Percentiles rank a stretch among this genome's conserved stretches.
Evolutionary conservation across 331 rosid genomes (phyloP).

Genomic region (Pyrus hybrid): DNA sequence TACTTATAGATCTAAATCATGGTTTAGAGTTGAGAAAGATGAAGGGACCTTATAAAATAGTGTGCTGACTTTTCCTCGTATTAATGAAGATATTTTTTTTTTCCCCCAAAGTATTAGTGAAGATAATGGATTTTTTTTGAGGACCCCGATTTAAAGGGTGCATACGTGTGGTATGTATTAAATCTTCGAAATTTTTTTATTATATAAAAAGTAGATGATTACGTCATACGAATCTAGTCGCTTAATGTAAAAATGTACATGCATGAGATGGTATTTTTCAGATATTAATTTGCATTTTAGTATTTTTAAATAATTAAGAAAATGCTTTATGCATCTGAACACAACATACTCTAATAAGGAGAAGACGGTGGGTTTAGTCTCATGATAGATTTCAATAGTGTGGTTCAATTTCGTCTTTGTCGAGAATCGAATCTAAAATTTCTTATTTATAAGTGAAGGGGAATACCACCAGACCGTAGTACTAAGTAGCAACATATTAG

Average conservation of each 20-base stretch:
- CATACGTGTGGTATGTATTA: background rate
- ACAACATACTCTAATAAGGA: background rate
- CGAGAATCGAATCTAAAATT: accelerated
- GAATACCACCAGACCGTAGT: too few relatives aligned
- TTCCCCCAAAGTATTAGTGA: too few relatives aligned
- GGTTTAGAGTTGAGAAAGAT: too few relatives aligned
- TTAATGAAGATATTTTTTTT: too few relatives aligned
- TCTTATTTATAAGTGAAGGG: too few relatives aligned
- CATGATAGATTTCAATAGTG: too few relatives aligned
- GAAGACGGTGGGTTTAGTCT: accelerated
- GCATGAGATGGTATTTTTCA: background rate
- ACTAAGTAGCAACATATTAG: too few relatives aligned
- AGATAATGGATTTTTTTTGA: too few relatives aligned
- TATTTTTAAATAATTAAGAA: background rate
- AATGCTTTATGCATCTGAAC: background rate
- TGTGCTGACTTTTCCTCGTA: too few relatives aligned
- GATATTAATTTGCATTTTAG: background rate
- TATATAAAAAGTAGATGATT: background rate
- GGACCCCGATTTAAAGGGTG: background rate
- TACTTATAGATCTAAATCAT: too few relatives aligned
- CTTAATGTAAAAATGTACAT: background rate
- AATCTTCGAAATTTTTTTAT: background rate
- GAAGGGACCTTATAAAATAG: too few relatives aligned
- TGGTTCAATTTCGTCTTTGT: too few relatives aligned
- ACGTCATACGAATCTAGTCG: background rate